Evolutionary conservation across 768 basidiomycete genomes (phyloP).

Genomic region (Mycena venus): DNA sequence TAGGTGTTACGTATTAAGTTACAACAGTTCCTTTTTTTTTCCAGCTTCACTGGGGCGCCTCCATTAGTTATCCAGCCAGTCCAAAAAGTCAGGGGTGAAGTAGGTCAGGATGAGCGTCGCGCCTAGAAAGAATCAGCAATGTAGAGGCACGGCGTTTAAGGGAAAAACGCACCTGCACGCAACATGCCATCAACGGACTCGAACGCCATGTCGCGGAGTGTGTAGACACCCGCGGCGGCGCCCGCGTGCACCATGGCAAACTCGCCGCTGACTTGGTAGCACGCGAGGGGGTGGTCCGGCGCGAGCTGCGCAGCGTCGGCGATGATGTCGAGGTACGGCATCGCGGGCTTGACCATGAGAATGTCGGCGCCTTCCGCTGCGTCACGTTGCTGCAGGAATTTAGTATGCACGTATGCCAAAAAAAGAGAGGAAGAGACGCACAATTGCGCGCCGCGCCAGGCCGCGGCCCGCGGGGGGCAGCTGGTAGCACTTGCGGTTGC

Average conservation of each 20-base stretch:
- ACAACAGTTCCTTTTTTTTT: constrained; percentile 5
- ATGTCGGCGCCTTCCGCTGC: constrained; percentile 94
- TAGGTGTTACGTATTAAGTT: constrained; percentile 14
- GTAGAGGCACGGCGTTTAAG: not conserved
- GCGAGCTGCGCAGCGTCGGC: constrained; percentile 87
- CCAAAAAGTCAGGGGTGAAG: constrained; percentile 96
- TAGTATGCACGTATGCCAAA: not conserved
- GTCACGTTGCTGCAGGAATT: constrained; percentile 80
- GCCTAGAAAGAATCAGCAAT: constrained; percentile 58
- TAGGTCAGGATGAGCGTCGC: constrained; percentile 93
- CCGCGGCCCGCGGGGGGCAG: constrained; percentile 91
- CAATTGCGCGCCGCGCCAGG: constrained; percentile 93
- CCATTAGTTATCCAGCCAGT: constrained; percentile 70
- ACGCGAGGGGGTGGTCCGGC: constrained; percentile 92
- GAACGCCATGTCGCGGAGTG: constrained; percentile 92
- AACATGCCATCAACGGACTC: constrained; percentile 94
- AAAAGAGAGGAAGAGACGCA: constrained; percentile 54
- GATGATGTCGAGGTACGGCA: constrained; percentile 98
- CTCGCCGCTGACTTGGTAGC: constrained; percentile 98
- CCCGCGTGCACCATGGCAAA: constrained; percentile 98
- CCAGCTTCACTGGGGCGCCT: not conserved
- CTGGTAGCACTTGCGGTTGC: constrained; percentile 98
- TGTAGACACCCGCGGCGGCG: constrained; percentile 94
- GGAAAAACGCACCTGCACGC: constrained; percentile 77
- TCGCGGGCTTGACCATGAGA: constrained; percentile 97